A percentile compares a stretch with the other conserved stretches of the same genome.
phyloP scores from a whole-genome alignment of 2,329 filamentous ascomycete species.

The Fusarium hainanense region DNA sequence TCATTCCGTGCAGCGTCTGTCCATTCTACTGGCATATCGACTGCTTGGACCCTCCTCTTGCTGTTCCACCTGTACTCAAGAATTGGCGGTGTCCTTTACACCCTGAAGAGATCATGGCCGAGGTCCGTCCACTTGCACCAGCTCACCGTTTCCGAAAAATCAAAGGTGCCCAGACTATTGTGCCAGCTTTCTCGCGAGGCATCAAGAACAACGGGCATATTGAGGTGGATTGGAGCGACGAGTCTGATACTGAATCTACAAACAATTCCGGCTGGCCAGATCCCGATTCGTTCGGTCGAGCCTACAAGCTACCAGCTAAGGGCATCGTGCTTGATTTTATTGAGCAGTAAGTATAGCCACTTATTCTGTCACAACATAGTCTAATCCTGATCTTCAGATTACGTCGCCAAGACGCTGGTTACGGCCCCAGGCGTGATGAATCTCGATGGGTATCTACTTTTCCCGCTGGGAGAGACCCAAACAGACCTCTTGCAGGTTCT shows the following conservation, averaged over 20 bases:
- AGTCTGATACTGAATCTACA: constrained; percentile 68
- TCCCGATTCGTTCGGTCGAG: constrained; percentile 69
- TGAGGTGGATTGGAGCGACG: constrained; percentile 72
- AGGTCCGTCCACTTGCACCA: constrained; percentile 67
- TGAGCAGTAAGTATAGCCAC: constrained; percentile 61
- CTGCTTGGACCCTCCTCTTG: constrained; percentile 86
- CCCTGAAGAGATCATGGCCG: constrained; percentile 76
- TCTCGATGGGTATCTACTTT: constrained; percentile 47
- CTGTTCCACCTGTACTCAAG: constrained; percentile 79
- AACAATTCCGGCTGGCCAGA: constrained; percentile 68
- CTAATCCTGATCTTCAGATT: constrained; percentile 47
- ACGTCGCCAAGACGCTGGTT: constrained; percentile 54
- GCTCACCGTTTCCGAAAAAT: constrained; percentile 72
- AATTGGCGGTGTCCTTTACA: constrained; percentile 93
- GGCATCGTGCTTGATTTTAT: constrained; percentile 81
- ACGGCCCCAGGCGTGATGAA: constrained; percentile 49
- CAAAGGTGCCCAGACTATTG: constrained; percentile 64
- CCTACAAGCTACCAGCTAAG: constrained; percentile 71
- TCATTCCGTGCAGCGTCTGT: constrained; percentile 89
- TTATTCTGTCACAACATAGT: not conserved
- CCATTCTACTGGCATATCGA: constrained; percentile 89
- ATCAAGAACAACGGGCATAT: constrained; percentile 77
- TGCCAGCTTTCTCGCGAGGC: constrained; percentile 69
- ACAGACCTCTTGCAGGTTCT: constrained; percentile 48
- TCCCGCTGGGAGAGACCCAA: constrained; percentile 37